Conservation (phyloP, 2,329 filamentous ascomycete species). For the Stemphylium vesicarium region DNA sequence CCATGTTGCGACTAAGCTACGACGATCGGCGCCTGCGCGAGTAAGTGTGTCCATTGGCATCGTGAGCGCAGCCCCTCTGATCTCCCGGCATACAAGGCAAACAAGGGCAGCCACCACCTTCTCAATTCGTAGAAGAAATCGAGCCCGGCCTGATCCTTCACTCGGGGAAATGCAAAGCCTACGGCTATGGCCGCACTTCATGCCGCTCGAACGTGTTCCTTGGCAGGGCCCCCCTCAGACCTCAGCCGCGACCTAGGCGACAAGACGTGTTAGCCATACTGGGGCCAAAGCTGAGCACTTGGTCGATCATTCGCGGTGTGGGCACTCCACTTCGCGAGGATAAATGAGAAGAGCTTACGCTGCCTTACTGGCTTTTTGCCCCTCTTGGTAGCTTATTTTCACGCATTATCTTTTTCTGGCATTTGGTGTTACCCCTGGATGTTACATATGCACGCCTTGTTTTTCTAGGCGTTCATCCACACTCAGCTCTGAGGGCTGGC, state of each 20-base stretch:
- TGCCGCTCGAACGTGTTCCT: slow-evolving; percentile 14
- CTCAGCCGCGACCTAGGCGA: slow-evolving; percentile 18
- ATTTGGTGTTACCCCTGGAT: slow-evolving; percentile 10
- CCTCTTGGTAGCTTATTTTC: background rate
- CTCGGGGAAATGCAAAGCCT: background rate
- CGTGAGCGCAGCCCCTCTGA: background rate
- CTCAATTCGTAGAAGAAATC: background rate
- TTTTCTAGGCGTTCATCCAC: slow-evolving; percentile 1
- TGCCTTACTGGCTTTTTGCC: background rate
- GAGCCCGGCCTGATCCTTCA: background rate
- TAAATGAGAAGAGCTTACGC: slow-evolving; percentile 1
- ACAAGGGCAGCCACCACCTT: background rate
- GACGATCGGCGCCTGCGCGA: background rate
- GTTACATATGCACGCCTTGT: slow-evolving; percentile 4
- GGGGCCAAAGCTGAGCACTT: slow-evolving; percentile 9
- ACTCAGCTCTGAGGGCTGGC: slow-evolving; percentile 8
- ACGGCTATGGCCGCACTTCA: slow-evolving; percentile 2
- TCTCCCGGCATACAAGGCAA: background rate
- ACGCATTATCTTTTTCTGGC: background rate
- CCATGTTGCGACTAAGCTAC: background rate
- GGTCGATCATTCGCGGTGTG: slow-evolving; percentile 12
- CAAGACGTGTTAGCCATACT: slow-evolving; percentile 10
- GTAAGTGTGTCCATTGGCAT: background rate
- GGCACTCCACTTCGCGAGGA: background rate
- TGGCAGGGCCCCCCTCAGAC: slow-evolving; percentile 8